phyloP scores from a whole-genome alignment of 495 filamentous ascomycete genomes.

The Aspergillus nidulans region DNA sequence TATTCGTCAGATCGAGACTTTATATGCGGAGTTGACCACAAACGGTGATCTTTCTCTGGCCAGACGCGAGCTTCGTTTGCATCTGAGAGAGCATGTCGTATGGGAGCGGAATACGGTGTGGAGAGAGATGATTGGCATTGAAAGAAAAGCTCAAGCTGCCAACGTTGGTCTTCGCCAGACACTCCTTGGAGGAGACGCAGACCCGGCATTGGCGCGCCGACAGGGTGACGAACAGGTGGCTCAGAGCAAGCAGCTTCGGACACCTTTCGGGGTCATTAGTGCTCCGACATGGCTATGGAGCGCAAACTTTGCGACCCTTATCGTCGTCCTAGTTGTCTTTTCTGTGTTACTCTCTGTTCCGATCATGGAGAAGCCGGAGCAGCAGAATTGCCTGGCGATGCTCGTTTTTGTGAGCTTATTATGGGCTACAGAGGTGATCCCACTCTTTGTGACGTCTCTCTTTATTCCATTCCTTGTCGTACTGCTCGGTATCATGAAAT shows the following conservation, averaged over 20 bases:
- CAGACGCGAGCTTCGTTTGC: constrained; percentile 78
- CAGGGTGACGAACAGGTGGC: constrained; percentile 78
- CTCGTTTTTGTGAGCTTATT: constrained; percentile 89
- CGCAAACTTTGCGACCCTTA: constrained; percentile 71
- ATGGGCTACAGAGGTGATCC: constrained; percentile 97
- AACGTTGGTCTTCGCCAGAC: constrained; percentile 78
- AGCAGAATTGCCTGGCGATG: constrained; percentile 94
- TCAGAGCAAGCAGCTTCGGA: constrained; percentile 62
- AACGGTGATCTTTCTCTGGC: constrained; percentile 70
- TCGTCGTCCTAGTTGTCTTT: constrained; percentile 69
- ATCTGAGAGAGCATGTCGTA: constrained; percentile 94
- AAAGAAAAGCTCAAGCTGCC: constrained; percentile 91
- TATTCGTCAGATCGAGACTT: constrained; percentile 66
- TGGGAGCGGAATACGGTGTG: constrained; percentile 99
- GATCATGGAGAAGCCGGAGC: constrained; percentile 77
- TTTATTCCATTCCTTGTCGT: constrained; percentile 92
- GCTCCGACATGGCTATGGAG: constrained; percentile 81
- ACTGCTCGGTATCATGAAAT: constrained; percentile 75
- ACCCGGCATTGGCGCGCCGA: constrained; percentile 63
- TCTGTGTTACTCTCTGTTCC: constrained; percentile 63
- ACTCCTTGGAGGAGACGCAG: constrained; percentile 69
- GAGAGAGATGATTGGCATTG: constrained; percentile 98
- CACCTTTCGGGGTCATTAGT: constrained; percentile 72
- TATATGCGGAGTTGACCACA: constrained; percentile 78
- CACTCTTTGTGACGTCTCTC: constrained; percentile 93